Base-by-base conservation (phyloP, 2,329 filamentous ascomycete genomes). In the Ophiostoma sp. region DNA sequence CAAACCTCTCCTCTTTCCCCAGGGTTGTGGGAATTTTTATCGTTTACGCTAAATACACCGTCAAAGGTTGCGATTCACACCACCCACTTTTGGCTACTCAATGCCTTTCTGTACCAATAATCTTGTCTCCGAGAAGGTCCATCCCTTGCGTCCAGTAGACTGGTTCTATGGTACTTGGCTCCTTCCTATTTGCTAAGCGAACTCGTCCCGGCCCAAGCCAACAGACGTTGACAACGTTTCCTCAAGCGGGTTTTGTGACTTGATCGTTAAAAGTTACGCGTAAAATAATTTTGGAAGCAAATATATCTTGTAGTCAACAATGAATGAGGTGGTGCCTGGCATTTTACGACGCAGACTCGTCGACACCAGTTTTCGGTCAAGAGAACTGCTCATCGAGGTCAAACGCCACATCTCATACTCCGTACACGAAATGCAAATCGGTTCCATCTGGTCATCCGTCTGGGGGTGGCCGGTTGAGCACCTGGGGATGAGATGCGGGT, bases 21-120 rank as follows among this genome's bases (percentile, higher is more conserved):
- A 17, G 25, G 55, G 39, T 22, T 63, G 69, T 63, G 69, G 57
- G 57, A 64, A 71, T 48, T 61, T 63, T 48, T 63, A 28, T 33
- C 57, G 57, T 55, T 39, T 71, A n/a, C 57, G 69, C 69, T 71
- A 71, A 63, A 71, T 3, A 15, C 55, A 59, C 50, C 50, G 22
- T 70, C 52, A 9, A 52, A n/a, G 33, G 55, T 42, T 19, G 57
- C 57, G 55, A 33, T 52, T 50, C 33, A 52, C 22, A 42, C 36
- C 42, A 17, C 22, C 69, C 55, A 19, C 31, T 4, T 4, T 33
- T 57, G 8, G 15, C 48, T 39, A n/a, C 33, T 42, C n/a, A n/a
- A 4, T 63, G 59, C 5, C 59, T 25, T 42, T 64, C 36, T 25
- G 33, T 64, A 33, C n/a, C 33, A 64, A 25, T 64, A 42, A 19